Evolutionary conservation across 1,284 basidiomycete species (phyloP).

Genomic region (Austropuccinia psidii): DNA sequence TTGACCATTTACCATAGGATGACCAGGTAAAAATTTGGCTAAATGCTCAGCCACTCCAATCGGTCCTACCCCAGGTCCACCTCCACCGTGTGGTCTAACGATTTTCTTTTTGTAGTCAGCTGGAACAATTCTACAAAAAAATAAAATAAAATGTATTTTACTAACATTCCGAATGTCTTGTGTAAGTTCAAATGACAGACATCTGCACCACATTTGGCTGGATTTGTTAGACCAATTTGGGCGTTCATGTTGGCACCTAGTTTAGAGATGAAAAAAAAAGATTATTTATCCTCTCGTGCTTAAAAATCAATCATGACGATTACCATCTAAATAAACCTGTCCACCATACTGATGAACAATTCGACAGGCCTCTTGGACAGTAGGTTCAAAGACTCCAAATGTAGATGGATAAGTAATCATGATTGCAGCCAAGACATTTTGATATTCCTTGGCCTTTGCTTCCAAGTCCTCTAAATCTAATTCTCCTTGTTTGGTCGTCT

Average conservation of each 20-base stretch:
- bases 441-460: constrained; percentile 81
- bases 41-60: constrained; percentile 92
- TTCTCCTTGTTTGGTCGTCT: constrained; percentile 76
- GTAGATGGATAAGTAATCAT: constrained; percentile 98
- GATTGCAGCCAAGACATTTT: constrained; percentile 84
- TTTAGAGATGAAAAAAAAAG: too few species aligned
- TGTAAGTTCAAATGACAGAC: constrained; percentile 97
- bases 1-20: constrained; percentile 66
- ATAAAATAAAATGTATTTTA: constrained; percentile 17
- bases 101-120: constrained; percentile 41
- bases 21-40: constrained; percentile 87
- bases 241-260: constrained; percentile 85
- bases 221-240: constrained; percentile 88
- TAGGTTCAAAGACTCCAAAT: constrained; percentile 92
- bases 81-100: constrained; percentile 82
- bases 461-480: constrained; percentile 79
- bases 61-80: constrained; percentile 91
- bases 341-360: constrained; percentile 92
- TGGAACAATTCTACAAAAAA: constrained; percentile 44
- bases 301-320: background rate
- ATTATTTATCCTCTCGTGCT: background rate
- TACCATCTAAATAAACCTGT: constrained; percentile 92
- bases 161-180: constrained; percentile 85
- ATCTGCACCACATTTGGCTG: constrained; percentile 91
- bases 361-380: constrained; percentile 78